phyloP scores from a whole-genome alignment of 2,329 filamentous ascomycete genomes.

The Huntiella savannae region DNA sequence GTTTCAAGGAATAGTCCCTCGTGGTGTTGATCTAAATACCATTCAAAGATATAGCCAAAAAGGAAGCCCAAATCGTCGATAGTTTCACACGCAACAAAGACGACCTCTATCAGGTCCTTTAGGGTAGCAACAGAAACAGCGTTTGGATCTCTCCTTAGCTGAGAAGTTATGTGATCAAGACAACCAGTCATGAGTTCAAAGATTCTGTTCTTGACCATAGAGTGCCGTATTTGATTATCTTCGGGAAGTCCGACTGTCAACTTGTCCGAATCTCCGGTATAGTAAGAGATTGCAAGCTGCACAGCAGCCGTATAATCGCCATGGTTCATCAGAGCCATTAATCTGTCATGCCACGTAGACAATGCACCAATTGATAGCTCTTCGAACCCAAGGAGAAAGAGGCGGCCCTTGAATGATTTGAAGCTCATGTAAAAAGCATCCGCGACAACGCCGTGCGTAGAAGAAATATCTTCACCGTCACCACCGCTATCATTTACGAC shows the following conservation, averaged over 20 bases:
- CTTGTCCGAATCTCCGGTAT: slow-evolving; percentile 78
- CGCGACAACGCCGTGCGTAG: slow-evolving; percentile 88
- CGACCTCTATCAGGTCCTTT: slow-evolving; percentile 55
- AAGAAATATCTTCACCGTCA: slow-evolving; percentile 49
- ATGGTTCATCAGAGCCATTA: slow-evolving; percentile 86
- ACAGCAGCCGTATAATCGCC: slow-evolving; percentile 94
- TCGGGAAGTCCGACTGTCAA: slow-evolving; percentile 86
- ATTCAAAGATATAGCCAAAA: slow-evolving; percentile 79
- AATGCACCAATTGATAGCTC: slow-evolving; percentile 78
- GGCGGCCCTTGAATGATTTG: slow-evolving; percentile 77
- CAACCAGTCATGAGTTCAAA: slow-evolving; percentile 89
- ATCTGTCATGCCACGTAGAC: slow-evolving; percentile 90
- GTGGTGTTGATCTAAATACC: slow-evolving; percentile 46
- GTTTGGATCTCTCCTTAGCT: slow-evolving; percentile 1
- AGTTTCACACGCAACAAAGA: slow-evolving; percentile 64
- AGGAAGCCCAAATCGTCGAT: slow-evolving; percentile 67
- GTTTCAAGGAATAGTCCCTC: slow-evolving; percentile 63
- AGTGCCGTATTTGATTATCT: slow-evolving; percentile 54
- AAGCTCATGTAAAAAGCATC: slow-evolving; percentile 98
- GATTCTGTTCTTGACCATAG: slow-evolving; percentile 71
- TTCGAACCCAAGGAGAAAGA: slow-evolving; percentile 87
- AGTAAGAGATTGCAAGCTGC: slow-evolving; percentile 77
- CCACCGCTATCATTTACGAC: slow-evolving; percentile 59
- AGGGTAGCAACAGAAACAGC: slow-evolving; percentile 3
- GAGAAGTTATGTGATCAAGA: slow-evolving; percentile 43